Evolutionary conservation across 768 basidiomycete species (phyloP).

Genomic region (Grammothele lineata): DNA sequence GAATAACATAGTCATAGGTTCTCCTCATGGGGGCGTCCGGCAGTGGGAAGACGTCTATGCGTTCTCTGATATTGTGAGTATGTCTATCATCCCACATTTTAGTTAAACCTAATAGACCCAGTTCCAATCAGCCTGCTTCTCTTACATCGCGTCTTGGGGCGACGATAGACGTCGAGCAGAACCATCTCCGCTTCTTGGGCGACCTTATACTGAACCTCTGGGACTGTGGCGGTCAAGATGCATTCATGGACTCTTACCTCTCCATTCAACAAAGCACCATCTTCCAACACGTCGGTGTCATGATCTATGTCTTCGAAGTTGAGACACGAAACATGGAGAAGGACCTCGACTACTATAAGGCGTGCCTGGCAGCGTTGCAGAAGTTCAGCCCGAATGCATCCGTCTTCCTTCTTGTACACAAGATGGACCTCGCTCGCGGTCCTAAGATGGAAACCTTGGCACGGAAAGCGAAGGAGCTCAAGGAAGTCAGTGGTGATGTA

Average conservation of each 20-base stretch:
- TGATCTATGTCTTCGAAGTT: constrained; percentile 98
- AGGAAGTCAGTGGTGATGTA: constrained; percentile 59
- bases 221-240: constrained; percentile 98
- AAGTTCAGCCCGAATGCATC: constrained; percentile 78
- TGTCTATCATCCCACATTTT: too few relatives aligned
- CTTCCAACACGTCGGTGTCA: constrained; percentile 93
- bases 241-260: constrained; percentile 97
- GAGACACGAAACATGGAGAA: constrained; percentile 79
- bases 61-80: constrained; percentile 95
- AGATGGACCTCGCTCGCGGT: constrained; percentile 90
- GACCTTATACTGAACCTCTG: constrained; percentile 94
- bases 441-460: constrained; percentile 57
- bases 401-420: constrained; percentile 91
- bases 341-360: constrained; percentile 89
- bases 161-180: constrained; percentile 97
- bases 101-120: too few relatives aligned
- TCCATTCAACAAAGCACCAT: constrained; percentile 89
- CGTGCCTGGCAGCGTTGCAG: constrained; percentile 80
- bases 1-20: constrained; percentile 43
- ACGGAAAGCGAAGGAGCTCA: constrained; percentile 69
- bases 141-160: constrained; percentile 89
- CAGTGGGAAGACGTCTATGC: constrained; percentile 96
- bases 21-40: constrained; percentile 97
- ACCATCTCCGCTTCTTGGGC: constrained; percentile 94
- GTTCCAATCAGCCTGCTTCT: constrained; percentile 92